Evolutionary conservation across 352 stramenopile genomes (phyloP).

Genomic region (Achlya hypogyna): DNA sequence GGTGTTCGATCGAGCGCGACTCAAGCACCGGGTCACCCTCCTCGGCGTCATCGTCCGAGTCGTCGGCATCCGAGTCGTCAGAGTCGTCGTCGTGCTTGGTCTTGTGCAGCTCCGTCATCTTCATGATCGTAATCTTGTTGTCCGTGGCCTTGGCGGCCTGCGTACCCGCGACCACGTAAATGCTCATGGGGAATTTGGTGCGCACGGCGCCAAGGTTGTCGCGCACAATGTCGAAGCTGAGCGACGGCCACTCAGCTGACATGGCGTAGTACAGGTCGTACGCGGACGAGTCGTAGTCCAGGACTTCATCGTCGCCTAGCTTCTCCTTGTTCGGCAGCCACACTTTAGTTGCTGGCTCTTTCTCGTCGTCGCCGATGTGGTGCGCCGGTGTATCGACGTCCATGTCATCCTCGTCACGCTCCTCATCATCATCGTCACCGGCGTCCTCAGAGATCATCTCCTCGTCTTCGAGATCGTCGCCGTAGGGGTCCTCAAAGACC

Average conservation of each 20-base stretch:
- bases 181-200: conserved; percentile 90
- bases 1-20: conserved; percentile 91
- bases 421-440: conserved; percentile 54
- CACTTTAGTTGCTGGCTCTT: conserved; percentile 72
- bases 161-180: conserved; percentile 94
- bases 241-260: conserved; percentile 94
- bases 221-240: conserved; percentile 96
- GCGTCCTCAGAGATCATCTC: conserved; percentile 80
- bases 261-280: conserved; percentile 99
- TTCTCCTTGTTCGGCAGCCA: conserved; percentile 91
- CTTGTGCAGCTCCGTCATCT: conserved; percentile 95
- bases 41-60: conserved; percentile 76
- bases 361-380: conserved; percentile 33
- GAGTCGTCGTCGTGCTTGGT: conserved; percentile 68
- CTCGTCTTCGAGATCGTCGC: conserved; percentile 85
- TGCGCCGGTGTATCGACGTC: conserved; percentile 38
- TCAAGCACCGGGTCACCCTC: conserved; percentile 96
- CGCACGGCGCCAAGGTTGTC: conserved; percentile 93
- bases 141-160: conserved; percentile 88
- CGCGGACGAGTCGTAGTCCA: conserved; percentile 97
- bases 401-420: conserved; percentile 45
- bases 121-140: conserved; percentile 98
- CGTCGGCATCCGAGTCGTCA: conserved; percentile 52
- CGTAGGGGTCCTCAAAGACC: conserved; percentile 84
- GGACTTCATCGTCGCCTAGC: conserved; percentile 87